Evolutionary conservation across 352 stramenopile genomes (phyloP).

Genomic region (Paralagenidium karlingii): DNA sequence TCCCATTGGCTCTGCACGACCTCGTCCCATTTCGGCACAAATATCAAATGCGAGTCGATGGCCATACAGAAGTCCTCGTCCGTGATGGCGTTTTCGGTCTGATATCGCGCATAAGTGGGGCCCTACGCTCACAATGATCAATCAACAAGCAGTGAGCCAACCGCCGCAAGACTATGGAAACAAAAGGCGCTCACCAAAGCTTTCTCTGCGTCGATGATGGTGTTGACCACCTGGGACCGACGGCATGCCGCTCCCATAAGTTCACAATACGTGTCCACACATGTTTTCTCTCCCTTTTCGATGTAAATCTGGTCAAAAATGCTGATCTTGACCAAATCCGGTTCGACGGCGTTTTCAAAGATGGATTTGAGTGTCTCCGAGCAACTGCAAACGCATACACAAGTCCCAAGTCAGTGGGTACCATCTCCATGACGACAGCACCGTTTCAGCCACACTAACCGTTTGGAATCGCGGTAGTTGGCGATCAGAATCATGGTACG

Average conservation of each 20-base stretch:
- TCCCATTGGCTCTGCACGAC: slow-evolving; percentile 65
- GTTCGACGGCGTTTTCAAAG: slow-evolving; percentile 50
- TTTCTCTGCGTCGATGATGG: slow-evolving; percentile 49
- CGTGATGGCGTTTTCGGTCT: slow-evolving; percentile 61
- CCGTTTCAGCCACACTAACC: slow-evolving; percentile 8
- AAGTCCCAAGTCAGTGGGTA: neutral
- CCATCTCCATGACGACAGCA: slow-evolving; percentile 1
- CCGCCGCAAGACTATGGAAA: neutral
- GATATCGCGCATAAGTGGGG: slow-evolving; percentile 52
- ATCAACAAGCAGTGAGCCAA: neutral
- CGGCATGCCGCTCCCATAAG: slow-evolving; percentile 55
- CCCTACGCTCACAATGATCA: slow-evolving; percentile 16
- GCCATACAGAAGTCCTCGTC: slow-evolving; percentile 73
- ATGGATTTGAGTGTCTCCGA: slow-evolving; percentile 70
- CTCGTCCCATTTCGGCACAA: slow-evolving; percentile 66
- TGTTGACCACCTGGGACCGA: slow-evolving; percentile 46
- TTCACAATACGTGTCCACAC: slow-evolving; percentile 49
- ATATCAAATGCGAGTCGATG: slow-evolving; percentile 73
- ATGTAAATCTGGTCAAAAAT: slow-evolving; percentile 68
- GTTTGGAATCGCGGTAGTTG: slow-evolving; percentile 72
- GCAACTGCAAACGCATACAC: slow-evolving; percentile 16
- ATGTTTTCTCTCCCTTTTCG: slow-evolving; percentile 44
- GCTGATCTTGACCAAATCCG: slow-evolving; percentile 42
- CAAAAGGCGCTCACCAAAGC: slow-evolving; percentile 28
- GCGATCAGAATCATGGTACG: slow-evolving; percentile 64